phyloP scores from a whole-genome alignment of 192 early-diverging fungal species.

The Linnemannia elongata region DNA sequence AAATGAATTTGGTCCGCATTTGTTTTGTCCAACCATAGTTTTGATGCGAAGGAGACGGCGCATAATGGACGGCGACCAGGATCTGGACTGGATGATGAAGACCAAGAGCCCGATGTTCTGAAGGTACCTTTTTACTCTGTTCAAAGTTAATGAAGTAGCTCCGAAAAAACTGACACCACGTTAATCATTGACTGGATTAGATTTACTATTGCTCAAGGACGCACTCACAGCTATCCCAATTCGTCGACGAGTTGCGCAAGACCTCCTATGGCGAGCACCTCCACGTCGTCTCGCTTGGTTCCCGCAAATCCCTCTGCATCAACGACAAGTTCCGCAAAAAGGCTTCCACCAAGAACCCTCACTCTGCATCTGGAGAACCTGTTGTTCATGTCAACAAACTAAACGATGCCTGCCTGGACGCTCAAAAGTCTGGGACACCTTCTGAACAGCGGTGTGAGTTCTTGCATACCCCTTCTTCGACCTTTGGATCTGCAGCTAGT shows the following conservation, averaged over 20 bases:
- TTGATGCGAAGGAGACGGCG: constrained; percentile 35
- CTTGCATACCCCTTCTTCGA: constrained; percentile 13
- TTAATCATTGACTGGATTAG: constrained; percentile 26
- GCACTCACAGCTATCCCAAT: constrained; percentile 94
- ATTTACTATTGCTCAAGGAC: constrained; percentile 82
- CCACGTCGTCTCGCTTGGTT: constrained; percentile 81
- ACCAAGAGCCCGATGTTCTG: constrained; percentile 56
- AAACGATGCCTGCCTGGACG: constrained; percentile 84
- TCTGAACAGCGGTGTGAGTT: constrained; percentile 39
- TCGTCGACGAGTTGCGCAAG: constrained; percentile 87
- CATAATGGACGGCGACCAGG: neutral
- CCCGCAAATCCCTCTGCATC: constrained; percentile 87
- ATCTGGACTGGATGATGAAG: constrained; percentile 29
- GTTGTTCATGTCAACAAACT: constrained; percentile 65
- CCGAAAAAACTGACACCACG: neutral
- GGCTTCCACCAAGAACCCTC: constrained; percentile 2
- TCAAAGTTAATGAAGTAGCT: neutral
- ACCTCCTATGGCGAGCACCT: constrained; percentile 75
- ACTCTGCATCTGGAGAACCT: constrained; percentile 9
- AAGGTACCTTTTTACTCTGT: constrained; percentile 47
- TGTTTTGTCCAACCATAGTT: neutral
- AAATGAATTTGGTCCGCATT: constrained; percentile 8
- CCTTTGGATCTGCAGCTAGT: constrained; percentile 6
- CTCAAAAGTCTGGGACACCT: constrained; percentile 73
- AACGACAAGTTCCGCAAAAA: constrained; percentile 64